Percentiles rank a stretch among this genome's conserved stretches.
These are phyloP conservation scores for Hypoxylon crocopeplum DNA, from an alignment of 495 filamentous ascomycete species.

Conservation along the genomic window DNA sequence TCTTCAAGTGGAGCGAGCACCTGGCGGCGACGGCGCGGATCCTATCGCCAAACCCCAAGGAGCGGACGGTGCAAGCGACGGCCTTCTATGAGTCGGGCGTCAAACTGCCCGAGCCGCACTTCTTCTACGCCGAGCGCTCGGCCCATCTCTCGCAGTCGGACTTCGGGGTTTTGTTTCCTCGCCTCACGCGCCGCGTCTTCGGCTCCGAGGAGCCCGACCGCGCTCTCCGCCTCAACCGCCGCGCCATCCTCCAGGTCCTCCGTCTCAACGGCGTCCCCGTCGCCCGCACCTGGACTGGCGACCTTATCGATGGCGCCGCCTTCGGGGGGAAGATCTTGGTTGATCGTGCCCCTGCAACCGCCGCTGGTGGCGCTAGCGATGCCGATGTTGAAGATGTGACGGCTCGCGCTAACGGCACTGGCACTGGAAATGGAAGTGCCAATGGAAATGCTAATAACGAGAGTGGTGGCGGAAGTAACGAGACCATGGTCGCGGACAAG, in stretches of 20 bases:
- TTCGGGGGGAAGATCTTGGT: constrained; percentile 18
- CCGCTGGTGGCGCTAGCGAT: too few species aligned
- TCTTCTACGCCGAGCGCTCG: constrained; percentile 68
- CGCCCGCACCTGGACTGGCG: constrained; percentile 54
- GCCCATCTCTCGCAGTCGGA: constrained; percentile 79
- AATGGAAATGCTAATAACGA: too few species aligned
- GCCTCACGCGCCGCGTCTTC: constrained; percentile 64
- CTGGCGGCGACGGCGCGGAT: constrained; percentile 64
- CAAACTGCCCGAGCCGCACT: constrained; percentile 49
- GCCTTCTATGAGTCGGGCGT: constrained; percentile 37
- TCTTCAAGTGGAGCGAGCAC: constrained; percentile 74
- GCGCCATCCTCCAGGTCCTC: constrained; percentile 68
- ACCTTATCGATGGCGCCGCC: constrained; percentile 53
- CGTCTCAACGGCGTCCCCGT: constrained; percentile 59
- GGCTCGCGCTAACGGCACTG: background rate
- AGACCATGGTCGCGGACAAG: background rate
- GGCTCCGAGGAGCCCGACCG: constrained; percentile 67
- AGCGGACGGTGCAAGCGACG: constrained; percentile 31
- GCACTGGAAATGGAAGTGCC: constrained; percentile 6
- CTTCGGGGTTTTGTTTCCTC: constrained; percentile 79
- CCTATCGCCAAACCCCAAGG: constrained; percentile 58
- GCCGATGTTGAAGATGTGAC: background rate
- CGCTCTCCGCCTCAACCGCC: constrained; percentile 65
- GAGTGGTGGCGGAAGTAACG: too few species aligned
- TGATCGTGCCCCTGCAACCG: background rate